A percentile compares a stretch with the other conserved stretches of the same genome.
phyloP scores from a whole-genome alignment of 495 filamentous ascomycete species.

The Penicillium coffeae region DNA sequence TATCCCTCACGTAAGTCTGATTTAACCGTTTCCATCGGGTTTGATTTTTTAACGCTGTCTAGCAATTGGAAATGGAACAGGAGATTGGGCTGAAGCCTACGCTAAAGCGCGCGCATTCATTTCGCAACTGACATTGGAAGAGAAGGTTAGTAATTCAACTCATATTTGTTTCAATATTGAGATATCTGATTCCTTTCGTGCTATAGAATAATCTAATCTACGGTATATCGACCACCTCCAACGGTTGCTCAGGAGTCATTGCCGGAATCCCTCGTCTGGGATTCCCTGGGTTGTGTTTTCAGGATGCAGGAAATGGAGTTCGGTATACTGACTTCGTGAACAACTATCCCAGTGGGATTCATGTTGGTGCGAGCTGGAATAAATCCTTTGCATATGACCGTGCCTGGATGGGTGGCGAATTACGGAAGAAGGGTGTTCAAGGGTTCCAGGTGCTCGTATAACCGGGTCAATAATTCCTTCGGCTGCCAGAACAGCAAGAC shows the following conservation, averaged over 20 bases:
- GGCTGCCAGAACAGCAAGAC: conserved; percentile 59
- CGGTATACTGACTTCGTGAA: conserved; percentile 58
- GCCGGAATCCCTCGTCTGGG: conserved; percentile 48
- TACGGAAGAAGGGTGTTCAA: conserved; percentile 49
- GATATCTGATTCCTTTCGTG: no score
- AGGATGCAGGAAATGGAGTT: conserved; percentile 62
- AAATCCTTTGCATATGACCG: conserved; percentile 55
- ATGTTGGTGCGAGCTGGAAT: conserved; percentile 55
- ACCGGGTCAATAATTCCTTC: conserved; percentile 64
- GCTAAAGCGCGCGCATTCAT: conserved; percentile 50
- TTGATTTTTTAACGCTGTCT: background rate
- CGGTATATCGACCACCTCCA: conserved; percentile 28
- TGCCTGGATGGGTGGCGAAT: conserved; percentile 52
- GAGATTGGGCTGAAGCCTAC: conserved; percentile 45
- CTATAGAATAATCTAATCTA: conserved; percentile 47
- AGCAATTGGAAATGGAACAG: conserved; percentile 17
- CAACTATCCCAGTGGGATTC: conserved; percentile 51
- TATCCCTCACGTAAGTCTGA: conserved; percentile 51
- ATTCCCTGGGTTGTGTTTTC: conserved; percentile 60
- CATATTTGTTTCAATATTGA: no score
- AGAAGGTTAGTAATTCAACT: conserved; percentile 36
- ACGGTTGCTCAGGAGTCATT: conserved; percentile 50
- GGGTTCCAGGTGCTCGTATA: conserved; percentile 47
- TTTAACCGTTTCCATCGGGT: no score
- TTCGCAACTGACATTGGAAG: conserved; percentile 53